These are phyloP conservation scores for Xylariaceae sp. DNA, from an alignment of 2,329 filamentous ascomycete genomes.

Conservation along the genomic window DNA sequence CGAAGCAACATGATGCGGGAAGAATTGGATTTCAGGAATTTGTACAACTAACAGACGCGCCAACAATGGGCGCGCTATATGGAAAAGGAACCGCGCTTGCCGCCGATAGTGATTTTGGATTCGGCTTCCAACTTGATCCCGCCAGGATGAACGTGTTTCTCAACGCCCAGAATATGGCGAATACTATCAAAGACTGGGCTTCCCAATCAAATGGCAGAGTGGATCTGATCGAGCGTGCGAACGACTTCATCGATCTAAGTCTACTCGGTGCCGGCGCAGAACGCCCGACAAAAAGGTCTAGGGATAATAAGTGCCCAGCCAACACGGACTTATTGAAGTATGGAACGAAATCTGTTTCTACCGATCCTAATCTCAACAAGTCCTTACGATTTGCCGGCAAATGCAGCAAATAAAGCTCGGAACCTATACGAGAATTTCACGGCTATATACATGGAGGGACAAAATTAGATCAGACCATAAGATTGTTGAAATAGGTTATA, in stretches of 20 bases:
- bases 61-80: neutral
- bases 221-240: neutral
- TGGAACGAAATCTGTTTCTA: neutral
- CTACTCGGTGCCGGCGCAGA: slow-evolving; percentile 1
- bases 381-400: neutral
- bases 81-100: neutral
- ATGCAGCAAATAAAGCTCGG: slow-evolving; percentile 48
- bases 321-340: neutral
- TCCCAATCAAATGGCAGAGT: neutral
- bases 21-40: too few species aligned
- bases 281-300: neutral
- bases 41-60: neutral
- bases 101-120: slow-evolving; percentile 1
- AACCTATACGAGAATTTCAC: too few species aligned
- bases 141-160: neutral
- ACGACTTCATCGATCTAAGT: slow-evolving; percentile 5
- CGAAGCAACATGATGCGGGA: neutral
- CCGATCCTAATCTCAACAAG: neutral
- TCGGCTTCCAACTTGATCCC: neutral
- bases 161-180: too few species aligned
- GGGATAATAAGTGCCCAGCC: neutral
- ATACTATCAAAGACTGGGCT: neutral
- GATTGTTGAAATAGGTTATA: too few species aligned
- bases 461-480: too few species aligned
- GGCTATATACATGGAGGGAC: too few species aligned